Evolutionary conservation across 2,329 filamentous ascomycete species (phyloP), one percentile per base, ranked within the genome.

Genomic region (Neopestalotiopsis clavispora): DNA sequence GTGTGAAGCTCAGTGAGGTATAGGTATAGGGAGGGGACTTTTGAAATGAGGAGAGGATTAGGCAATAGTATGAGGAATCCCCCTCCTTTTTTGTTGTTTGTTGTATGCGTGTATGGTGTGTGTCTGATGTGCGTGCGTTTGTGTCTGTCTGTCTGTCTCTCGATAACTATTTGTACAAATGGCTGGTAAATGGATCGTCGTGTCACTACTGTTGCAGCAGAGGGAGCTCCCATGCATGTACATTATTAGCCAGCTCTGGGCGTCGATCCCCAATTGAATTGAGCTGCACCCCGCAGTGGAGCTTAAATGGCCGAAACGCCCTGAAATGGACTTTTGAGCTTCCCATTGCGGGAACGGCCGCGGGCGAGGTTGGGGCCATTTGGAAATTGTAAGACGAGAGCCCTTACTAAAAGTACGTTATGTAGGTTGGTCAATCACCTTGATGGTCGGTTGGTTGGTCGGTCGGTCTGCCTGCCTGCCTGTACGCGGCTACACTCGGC

Each of bases 201-300:
- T 38, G 34, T 38, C 34, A 38, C 34, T 38, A 10, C 34, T 38
- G 34, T 38, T 10, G 34, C 34, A 10, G 34, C 34, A 6, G 45
- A n/a, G 23, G 34, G 34, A 38, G 34, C 34, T 38, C 34, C 34
- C 34, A 38, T 38, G 34, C 10, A 6, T 7, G 34, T 10, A 38
- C n/a, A 28, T 60, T 10, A 28, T 60, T 10, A 7, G 34, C 34
- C 34, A 38, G 6, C 34, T 38, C 34, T 38, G 34, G n/a, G 4
- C 45, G 45, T 20, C 45, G 45, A 52, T 52, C 45, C 20, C 45
- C 45, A 52, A 52, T 52, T 23, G 38, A 65, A 52, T 52, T 23
- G 38, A 65, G 62, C 62, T 49, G 28, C 63, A 66, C 63, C 63
- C 63, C 63, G 63, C 63, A 66, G 63, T 66, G 63, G 63, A 65